Evolutionary conservation across 371 early-diverging fungal genomes (phyloP).

Genomic region (Saksenaea vasiformis): DNA sequence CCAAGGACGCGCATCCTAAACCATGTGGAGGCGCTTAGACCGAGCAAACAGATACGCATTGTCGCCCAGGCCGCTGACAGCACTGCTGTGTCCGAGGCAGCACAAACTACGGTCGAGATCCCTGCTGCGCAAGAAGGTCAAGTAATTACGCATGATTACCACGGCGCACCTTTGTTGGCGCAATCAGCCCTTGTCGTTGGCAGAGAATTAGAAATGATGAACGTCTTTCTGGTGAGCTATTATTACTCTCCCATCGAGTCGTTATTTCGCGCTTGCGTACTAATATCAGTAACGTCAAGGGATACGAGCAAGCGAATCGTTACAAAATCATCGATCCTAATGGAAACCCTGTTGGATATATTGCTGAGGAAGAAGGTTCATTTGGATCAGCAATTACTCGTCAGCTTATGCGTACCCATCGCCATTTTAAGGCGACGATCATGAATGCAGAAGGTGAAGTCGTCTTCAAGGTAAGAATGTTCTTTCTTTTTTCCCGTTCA

Average conservation of each 20-base stretch:
- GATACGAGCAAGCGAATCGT: conserved; percentile 89
- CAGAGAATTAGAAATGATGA: conserved; percentile 85
- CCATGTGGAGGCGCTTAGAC: conserved; percentile 25
- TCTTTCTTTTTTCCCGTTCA: not conserved
- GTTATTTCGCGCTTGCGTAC: not conserved
- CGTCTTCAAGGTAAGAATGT: conserved; percentile 58
- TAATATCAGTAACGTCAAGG: conserved; percentile 26
- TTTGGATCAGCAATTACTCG: conserved; percentile 66
- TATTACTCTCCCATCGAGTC: not conserved
- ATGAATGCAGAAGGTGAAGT: conserved; percentile 71
- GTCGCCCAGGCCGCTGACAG: conserved; percentile 1
- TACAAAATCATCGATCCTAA: conserved; percentile 77
- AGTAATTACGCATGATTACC: conserved; percentile 37
- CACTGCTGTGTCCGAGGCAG: conserved; percentile 18
- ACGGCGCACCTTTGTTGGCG: conserved; percentile 47
- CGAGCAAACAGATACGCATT: not conserved
- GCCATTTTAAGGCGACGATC: conserved; percentile 78
- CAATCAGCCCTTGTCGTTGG: conserved; percentile 72
- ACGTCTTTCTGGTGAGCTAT: conserved; percentile 58
- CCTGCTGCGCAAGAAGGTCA: conserved; percentile 26
- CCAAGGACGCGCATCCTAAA: conserved; percentile 41
- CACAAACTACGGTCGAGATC: conserved; percentile 31
- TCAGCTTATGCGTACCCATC: conserved; percentile 77
- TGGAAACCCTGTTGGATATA: conserved; percentile 77
- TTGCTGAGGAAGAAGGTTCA: conserved; percentile 74